Evolutionary conservation across 1,284 basidiomycete genomes (phyloP).

Genomic region (Laetiporus sulphureus): DNA sequence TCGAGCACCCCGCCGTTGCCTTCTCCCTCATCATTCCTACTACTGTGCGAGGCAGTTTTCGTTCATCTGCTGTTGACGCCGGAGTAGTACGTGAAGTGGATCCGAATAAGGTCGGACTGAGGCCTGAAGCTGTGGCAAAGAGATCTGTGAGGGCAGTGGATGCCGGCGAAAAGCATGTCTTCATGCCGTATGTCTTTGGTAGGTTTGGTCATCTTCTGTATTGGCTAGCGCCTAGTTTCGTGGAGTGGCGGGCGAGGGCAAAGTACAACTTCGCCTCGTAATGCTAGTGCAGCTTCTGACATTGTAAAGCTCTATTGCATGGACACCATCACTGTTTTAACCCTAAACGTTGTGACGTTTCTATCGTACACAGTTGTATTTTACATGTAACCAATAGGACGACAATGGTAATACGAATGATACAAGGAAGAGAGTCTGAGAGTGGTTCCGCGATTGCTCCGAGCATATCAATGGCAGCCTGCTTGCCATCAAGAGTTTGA

Average conservation of each 20-base stretch:
- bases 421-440: too few relatives aligned
- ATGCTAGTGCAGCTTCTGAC: too few relatives aligned
- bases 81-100: conserved; percentile 21
- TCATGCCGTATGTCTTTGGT: conserved; percentile 38
- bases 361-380: too few relatives aligned
- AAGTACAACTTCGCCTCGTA: conserved; percentile 48
- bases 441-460: too few relatives aligned
- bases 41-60: conserved; percentile 74
- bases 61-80: conserved; percentile 50
- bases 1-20: conserved; percentile 64
- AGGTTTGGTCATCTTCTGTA: conserved; percentile 43
- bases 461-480: too few relatives aligned
- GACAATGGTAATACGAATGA: too few relatives aligned
- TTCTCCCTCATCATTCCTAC: conserved; percentile 56
- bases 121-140: conserved; percentile 45
- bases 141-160: conserved; percentile 57
- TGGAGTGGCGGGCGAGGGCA: conserved; percentile 48
- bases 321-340: too few relatives aligned
- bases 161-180: conserved; percentile 43
- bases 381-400: too few relatives aligned
- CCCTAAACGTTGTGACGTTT: too few relatives aligned
- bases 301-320: too few relatives aligned
- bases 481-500: too few relatives aligned
- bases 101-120: conserved; percentile 51
- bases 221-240: conserved; percentile 52